Percentiles rank a stretch among this genome's conserved stretches.
Conservation (phyloP, 108 stramenopile genomes). For the Nannochloropsis oceanica region DNA sequence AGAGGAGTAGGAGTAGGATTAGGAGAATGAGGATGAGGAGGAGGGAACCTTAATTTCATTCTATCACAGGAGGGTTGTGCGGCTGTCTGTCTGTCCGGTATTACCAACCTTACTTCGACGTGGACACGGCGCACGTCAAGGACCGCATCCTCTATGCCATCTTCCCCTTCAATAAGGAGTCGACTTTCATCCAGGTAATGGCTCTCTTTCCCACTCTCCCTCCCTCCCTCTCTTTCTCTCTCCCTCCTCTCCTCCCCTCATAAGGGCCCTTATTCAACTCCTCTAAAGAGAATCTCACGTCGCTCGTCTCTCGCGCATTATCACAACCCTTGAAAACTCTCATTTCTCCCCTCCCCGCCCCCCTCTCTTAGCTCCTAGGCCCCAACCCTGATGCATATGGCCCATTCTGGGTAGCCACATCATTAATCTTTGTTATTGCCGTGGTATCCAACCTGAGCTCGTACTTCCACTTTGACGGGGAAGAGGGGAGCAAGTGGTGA, state of each 20-base stretch:
- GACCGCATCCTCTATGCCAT: not conserved
- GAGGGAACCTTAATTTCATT: too few relatives aligned
- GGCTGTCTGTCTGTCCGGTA: not conserved
- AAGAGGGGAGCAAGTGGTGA: not conserved
- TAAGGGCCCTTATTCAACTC: too few relatives aligned
- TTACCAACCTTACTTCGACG: not conserved
- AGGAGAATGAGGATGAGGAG: too few relatives aligned
- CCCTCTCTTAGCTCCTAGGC: not conserved
- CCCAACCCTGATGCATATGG: not conserved
- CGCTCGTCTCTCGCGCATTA: not conserved
- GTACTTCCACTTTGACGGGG: not conserved
- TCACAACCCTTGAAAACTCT: not conserved
- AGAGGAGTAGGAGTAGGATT: too few relatives aligned
- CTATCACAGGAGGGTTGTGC: not conserved
- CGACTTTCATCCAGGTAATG: not conserved
- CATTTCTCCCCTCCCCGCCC: not conserved
- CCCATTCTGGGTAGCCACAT: not conserved
- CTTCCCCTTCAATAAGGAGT: not conserved
- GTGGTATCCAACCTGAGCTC: not conserved
- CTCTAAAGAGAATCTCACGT: too few relatives aligned
- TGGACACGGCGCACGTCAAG: not conserved
- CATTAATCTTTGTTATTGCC: not conserved
- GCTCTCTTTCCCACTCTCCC: not conserved
- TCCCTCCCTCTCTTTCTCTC: not conserved
- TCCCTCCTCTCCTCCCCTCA: not conserved